Evolutionary conservation across 1,284 basidiomycete species (phyloP), one percentile per base, ranked within the genome.

Genomic region (Abortiporus biennis): DNA sequence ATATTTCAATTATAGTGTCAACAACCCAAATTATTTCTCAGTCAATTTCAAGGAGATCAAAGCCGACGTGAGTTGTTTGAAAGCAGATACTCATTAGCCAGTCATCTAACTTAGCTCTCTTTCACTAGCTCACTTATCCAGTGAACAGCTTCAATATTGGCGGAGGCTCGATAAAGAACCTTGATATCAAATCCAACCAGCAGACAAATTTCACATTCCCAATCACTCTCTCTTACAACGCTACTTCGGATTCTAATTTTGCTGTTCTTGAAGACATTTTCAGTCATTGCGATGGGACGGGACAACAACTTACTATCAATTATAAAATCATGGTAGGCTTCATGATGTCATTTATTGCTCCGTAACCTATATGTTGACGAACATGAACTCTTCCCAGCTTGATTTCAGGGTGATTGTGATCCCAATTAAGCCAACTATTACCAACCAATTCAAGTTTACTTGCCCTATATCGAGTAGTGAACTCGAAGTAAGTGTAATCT

Each of bases 11-110:
- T 44, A 33, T 53, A 92, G 87, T 37, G 86, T 92, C 45, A 65
- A 69, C 52, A 94, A 94, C 58, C 92, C 90, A 24, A 92, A 93
- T 59, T 92, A 82, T 68, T 92, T 94, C 62, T 65, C 73, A 11
- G 84, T 87, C 17, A 69, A 74, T 39, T 79, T 94, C 61, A 74
- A 76, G 44, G 69, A 76, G 43, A 80, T 93, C 54, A 69, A 74
- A 32, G 85, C 84, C 4, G 65, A 81, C 37, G 80, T 85, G 44
- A 36, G 56, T 42, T 8, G 21, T 17, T 6, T 29, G 30, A 48
- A 30, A 56, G 17, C 42, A n/a, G n/a, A n/a, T 36, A 49, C 38
- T 32, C 46, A 4, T 21, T n/a, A 15, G 13, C 20, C 23, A 30
- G 25, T 8, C 9, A 29, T 29, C 8, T 9, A 9, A 29, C 21